These are phyloP conservation scores for Tricholoma hemisulphureum DNA, from an alignment of 768 basidiomycete species.

Conservation along the genomic window DNA sequence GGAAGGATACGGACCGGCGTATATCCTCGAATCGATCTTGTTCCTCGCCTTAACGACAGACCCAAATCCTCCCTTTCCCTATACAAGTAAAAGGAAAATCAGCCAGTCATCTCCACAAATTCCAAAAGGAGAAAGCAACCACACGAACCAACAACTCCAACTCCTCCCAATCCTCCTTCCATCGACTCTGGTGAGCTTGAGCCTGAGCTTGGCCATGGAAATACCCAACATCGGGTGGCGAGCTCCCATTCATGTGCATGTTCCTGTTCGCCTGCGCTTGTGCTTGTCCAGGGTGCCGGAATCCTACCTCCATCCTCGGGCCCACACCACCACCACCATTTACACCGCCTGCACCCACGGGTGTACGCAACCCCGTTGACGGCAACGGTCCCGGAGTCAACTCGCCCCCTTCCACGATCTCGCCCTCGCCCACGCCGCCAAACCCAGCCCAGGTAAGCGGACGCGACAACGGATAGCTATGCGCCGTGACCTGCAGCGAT, in stretches of 20 bases:
- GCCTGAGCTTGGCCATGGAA: constrained; percentile 37
- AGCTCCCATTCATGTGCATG: constrained; percentile 20
- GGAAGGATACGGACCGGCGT: constrained; percentile 55
- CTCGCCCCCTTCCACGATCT: background rate
- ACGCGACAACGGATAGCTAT: too few relatives aligned
- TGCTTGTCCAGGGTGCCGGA: background rate
- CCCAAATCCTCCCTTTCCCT: constrained; percentile 90
- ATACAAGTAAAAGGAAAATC: background rate
- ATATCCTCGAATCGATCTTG: constrained; percentile 81
- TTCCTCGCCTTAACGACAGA: constrained; percentile 95
- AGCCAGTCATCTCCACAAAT: background rate
- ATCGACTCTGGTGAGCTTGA: constrained; percentile 65
- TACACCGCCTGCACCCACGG: background rate
- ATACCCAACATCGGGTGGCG: constrained; percentile 71
- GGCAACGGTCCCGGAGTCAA: too few relatives aligned
- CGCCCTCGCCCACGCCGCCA: background rate
- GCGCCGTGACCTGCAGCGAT: constrained; percentile 24
- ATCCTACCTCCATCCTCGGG: constrained; percentile 30
- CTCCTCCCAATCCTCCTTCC: constrained; percentile 95
- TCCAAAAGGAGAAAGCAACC: background rate
- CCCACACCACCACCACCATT: constrained; percentile 11
- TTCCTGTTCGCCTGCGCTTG: background rate
- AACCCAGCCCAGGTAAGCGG: too few relatives aligned
- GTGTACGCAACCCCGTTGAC: constrained; percentile 11
- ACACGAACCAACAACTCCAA: constrained; percentile 75